Percentiles rank a stretch among this genome's conserved stretches.
Conservation (phyloP, 2,329 filamentous ascomycete genomes). For the Aspergillus sp. region DNA sequence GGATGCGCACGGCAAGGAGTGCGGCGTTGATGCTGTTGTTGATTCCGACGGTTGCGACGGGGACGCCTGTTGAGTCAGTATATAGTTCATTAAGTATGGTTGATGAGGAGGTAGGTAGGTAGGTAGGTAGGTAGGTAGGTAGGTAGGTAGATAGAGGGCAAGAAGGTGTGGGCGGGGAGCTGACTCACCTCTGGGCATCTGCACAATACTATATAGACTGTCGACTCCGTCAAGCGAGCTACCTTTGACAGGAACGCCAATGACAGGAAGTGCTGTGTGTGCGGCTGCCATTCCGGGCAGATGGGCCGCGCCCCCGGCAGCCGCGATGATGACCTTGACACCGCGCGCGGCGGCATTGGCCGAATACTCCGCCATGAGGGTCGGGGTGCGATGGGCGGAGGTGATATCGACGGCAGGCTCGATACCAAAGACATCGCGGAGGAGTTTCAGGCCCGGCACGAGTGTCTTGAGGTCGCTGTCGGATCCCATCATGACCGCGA, state of each 20-base stretch:
- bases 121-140: neutral
- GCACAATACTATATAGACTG: conserved; percentile 63
- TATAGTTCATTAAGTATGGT: conserved; percentile 8
- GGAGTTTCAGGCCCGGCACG: conserved; percentile 37
- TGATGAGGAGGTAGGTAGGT: neutral
- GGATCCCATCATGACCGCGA: conserved; percentile 44
- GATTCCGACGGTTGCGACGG: conserved; percentile 68
- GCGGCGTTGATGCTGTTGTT: conserved; percentile 74
- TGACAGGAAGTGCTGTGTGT: conserved; percentile 63
- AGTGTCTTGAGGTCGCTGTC: conserved; percentile 41
- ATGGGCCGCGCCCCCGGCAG: conserved; percentile 65
- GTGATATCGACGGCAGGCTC: conserved; percentile 41
- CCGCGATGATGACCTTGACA: conserved; percentile 66
- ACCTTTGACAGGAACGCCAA: conserved; percentile 69
- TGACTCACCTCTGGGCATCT: conserved; percentile 53
- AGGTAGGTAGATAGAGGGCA: too few species aligned
- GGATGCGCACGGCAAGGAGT: conserved; percentile 59
- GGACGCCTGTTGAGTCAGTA: conserved; percentile 46
- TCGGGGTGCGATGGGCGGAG: conserved; percentile 59
- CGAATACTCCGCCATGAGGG: conserved; percentile 61
- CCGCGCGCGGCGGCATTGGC: conserved; percentile 55
- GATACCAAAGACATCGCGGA: conserved; percentile 36
- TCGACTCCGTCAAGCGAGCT: conserved; percentile 65
- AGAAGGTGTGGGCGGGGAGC: too few species aligned
- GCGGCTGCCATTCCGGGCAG: conserved; percentile 68